Evolutionary conservation across 345 rosid species (phyloP).

Genomic region (Firmiana major): DNA sequence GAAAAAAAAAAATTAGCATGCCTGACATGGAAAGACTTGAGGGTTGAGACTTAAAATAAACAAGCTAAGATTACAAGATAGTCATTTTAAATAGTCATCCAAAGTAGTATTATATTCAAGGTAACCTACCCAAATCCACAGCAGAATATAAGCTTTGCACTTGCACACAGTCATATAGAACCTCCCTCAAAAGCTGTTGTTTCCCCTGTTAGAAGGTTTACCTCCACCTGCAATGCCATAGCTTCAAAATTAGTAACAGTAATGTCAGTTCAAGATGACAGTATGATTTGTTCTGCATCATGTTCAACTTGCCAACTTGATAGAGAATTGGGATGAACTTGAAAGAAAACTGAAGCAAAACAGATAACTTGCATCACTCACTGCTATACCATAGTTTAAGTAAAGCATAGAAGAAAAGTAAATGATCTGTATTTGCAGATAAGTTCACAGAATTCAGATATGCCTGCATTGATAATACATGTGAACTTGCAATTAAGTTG

Average conservation of each 20-base stretch:
- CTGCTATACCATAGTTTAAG: constrained; percentile 83
- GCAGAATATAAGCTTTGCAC: constrained; percentile 82
- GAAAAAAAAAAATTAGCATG: not conserved
- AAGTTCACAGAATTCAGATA: constrained; percentile 48
- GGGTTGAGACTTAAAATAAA: too few relatives aligned
- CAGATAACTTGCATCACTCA: constrained; percentile 68
- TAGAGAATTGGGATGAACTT: not conserved
- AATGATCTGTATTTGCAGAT: constrained; percentile 49
- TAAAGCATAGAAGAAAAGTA: constrained; percentile 44
- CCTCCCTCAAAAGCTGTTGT: constrained; percentile 60
- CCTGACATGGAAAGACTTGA: too few relatives aligned
- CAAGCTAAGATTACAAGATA: too few relatives aligned
- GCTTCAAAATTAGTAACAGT: too few relatives aligned
- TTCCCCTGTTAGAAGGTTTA: constrained; percentile 71
- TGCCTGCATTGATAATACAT: constrained; percentile 45
- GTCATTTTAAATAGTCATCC: not conserved
- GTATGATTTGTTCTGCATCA: too few relatives aligned
- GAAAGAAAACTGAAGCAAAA: not conserved
- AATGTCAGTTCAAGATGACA: too few relatives aligned
- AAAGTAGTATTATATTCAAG: not conserved
- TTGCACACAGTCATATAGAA: constrained; percentile 72
- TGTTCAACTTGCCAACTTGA: too few relatives aligned
- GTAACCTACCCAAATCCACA: constrained; percentile 90
- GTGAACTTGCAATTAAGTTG: not conserved
- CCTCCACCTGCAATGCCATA: constrained; percentile 65